These are phyloP conservation scores for Erodium moschatum DNA, from an alignment of 441 rosid genomes.

Conservation along the genomic window DNA sequence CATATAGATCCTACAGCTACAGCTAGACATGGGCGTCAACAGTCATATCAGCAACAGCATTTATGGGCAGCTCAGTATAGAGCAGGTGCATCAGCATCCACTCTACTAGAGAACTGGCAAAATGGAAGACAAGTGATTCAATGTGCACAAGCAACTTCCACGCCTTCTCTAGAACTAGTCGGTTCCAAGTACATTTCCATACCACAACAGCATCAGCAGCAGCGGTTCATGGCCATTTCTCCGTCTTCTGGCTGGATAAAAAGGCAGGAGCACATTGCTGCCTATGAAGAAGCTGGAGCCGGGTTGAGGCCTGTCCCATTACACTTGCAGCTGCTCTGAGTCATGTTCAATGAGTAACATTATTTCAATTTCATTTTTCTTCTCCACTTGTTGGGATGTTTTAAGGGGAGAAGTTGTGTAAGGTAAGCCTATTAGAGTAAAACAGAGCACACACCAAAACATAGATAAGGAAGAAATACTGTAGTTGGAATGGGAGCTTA, in stretches of 20 bases:
- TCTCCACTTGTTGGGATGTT: no score
- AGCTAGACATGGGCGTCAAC: conserved; percentile 33
- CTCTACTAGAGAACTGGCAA: conserved; percentile 35
- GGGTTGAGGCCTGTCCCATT: conserved; percentile 38
- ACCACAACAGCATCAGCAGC: conserved; percentile 19
- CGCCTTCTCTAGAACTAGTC: conserved; percentile 26
- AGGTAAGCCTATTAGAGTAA: no score
- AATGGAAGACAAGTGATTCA: conserved; percentile 30
- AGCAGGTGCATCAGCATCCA: neutral
- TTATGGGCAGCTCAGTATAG: no score
- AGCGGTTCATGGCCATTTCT: conserved; percentile 29
- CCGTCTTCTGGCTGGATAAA: conserved; percentile 27
- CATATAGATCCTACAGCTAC: conserved; percentile 20
- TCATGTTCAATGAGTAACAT: no score
- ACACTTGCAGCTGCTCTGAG: conserved; percentile 43
- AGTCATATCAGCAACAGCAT: conserved; percentile 28
- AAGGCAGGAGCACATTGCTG: conserved; percentile 40
- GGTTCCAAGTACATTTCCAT: conserved; percentile 31
- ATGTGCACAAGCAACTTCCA: neutral
- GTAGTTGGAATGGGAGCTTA: no score
- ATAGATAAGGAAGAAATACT: no score
- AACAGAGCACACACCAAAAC: no score
- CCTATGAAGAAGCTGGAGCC: conserved; percentile 33
- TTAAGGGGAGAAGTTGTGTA: no score
- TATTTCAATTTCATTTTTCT: no score